Evolutionary conservation across 768 basidiomycete species (phyloP).

Genomic region (Gymnopilus dilepis): DNA sequence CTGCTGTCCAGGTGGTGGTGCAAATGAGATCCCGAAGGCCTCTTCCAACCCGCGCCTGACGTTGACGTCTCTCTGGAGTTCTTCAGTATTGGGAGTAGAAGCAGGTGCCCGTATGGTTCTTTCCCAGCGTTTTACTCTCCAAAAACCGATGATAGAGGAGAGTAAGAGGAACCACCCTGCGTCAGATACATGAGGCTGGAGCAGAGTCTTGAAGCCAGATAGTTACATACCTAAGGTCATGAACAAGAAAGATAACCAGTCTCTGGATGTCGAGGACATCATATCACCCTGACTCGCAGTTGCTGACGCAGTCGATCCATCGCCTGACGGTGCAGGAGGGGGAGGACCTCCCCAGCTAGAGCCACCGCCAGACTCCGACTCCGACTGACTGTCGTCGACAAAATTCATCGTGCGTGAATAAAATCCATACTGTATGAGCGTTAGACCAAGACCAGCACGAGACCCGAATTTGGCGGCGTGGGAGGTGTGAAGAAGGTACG

Average conservation of each 20-base stretch:
- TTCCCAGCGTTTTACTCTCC: constrained; percentile 89
- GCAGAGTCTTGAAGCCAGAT: neutral
- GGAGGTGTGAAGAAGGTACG: constrained; percentile 89
- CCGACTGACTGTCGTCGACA: constrained; percentile 28
- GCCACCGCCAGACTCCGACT: constrained; percentile 4
- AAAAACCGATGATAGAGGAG: constrained; percentile 81
- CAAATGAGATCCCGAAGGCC: constrained; percentile 54
- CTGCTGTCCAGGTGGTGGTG: constrained; percentile 34
- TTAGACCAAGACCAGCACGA: constrained; percentile 93
- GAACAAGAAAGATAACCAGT: constrained; percentile 91
- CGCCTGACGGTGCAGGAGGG: constrained; percentile 1
- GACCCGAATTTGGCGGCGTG: constrained; percentile 95
- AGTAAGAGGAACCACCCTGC: constrained; percentile 91
- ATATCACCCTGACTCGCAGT: constrained; percentile 13
- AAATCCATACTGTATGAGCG: constrained; percentile 91
- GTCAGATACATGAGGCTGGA: constrained; percentile 4
- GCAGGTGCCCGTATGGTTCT: constrained; percentile 58
- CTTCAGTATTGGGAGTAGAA: constrained; percentile 46
- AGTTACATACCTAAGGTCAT: constrained; percentile 79
- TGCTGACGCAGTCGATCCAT: constrained; percentile 18
- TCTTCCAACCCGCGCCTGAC: constrained; percentile 56
- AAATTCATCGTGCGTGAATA: constrained; percentile 55
- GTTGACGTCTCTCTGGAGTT: constrained; percentile 54
- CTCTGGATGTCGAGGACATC: constrained; percentile 59
- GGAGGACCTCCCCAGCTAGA: constrained; percentile 15